Evolutionary conservation across 148 eudicot species (phyloP).

Genomic region (Persicaria tinctoria): DNA sequence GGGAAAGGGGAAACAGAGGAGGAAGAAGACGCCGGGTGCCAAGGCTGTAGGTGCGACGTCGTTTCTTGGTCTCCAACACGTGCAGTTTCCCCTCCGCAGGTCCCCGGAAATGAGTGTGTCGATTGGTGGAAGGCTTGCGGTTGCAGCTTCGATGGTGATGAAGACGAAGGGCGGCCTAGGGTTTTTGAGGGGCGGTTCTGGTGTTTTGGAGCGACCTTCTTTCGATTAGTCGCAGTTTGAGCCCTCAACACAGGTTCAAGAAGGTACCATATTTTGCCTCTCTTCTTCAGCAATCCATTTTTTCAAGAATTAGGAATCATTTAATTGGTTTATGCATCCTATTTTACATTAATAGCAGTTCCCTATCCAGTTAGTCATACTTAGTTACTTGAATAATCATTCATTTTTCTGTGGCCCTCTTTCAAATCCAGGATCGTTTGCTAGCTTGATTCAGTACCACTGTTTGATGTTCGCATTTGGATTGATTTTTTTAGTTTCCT

Average conservation of each 20-base stretch:
- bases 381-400: too few relatives aligned
- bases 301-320: too few relatives aligned
- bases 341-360: too few relatives aligned
- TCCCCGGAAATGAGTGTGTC: neutral
- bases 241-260: conserved; percentile 30
- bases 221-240: conserved; percentile 38
- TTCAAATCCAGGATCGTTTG: neutral
- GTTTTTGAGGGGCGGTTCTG: conserved; percentile 27
- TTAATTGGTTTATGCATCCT: too few relatives aligned
- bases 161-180: conserved; percentile 23
- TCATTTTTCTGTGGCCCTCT: neutral
- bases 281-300: neutral
- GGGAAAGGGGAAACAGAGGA: too few relatives aligned
- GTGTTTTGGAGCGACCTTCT: conserved; percentile 32
- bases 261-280: conserved; percentile 15
- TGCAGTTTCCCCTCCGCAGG: conserved; percentile 1
- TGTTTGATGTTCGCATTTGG: too few relatives aligned
- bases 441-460: neutral
- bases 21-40: too few relatives aligned
- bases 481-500: neutral
- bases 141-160: conserved; percentile 17
- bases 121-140: neutral
- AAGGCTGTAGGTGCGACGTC: conserved; percentile 5
- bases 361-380: too few relatives aligned
- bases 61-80: conserved; percentile 5